Base-by-base conservation (phyloP, 257 asterid species). In the Solanum bukasovii region DNA sequence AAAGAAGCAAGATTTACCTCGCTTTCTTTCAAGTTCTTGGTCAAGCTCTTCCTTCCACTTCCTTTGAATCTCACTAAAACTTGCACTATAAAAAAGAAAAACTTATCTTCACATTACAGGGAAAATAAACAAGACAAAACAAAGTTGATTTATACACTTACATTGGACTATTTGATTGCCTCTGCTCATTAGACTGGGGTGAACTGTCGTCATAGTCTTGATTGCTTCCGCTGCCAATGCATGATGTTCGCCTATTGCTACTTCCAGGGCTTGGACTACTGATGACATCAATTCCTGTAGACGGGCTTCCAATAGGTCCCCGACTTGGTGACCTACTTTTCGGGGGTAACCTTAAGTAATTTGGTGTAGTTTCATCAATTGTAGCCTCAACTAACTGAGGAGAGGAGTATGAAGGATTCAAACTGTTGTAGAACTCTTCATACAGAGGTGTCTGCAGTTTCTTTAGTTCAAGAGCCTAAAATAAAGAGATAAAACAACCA, bases 1-100 rank as follows among this genome's bases (percentile, higher is more conserved):
- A 70, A 31, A 37, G 23, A 37, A 42, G 33, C 46, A 88, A 85
- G 33, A 78, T 35, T 1, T 86, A 90, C 93, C 93, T 16, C 93
- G 91, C 87, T 90, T 91, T 87, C 90, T 90, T 86, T 91, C 93
- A 72, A 91, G 92, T 87, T 91, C 92, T 85, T 91, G 90, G 72
- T 77, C 91, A 42, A 91, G 93, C 87, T 91, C 92, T 86, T 90
- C 93, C 74, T 91, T 90, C 93, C 93, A 91, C 72, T 89, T 90
- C 90, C 87, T 90, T 84, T 91, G 90, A 88, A 89, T 91, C 88
- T 91, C 93, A 52, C 63, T 73, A 72, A 89, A 87, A 20, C 70
- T 87, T 72, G 34, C 87, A 10, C 92, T 89, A 74, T 34, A 31
- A 20, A 82, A 46, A 71, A 35, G 71, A 89, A n/a, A 29, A 25